Evolutionary conservation across 192 early-diverging fungal species (phyloP).

Genomic region (Entomortierella parvispora): DNA sequence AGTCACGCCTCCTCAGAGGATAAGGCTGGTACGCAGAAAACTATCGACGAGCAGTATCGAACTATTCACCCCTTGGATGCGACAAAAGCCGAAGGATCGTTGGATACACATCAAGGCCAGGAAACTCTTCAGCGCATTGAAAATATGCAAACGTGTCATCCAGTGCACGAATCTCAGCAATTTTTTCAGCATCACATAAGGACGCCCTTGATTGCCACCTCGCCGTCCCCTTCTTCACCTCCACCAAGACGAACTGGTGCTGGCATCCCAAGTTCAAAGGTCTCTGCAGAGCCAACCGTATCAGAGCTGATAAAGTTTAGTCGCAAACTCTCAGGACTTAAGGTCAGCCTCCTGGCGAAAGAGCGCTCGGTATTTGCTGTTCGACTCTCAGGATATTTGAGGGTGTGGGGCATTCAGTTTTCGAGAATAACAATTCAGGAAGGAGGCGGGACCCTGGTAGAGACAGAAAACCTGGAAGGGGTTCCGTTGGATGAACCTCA

Average conservation of each 20-base stretch:
- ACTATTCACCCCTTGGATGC: conserved; percentile 32
- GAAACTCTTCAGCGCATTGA: conserved; percentile 26
- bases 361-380: conserved; percentile 65
- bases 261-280: conserved; percentile 19
- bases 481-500: conserved; percentile 7
- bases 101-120: not conserved
- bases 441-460: not conserved
- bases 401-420: conserved; percentile 63
- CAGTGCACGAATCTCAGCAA: conserved; percentile 32
- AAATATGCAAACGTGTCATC: conserved; percentile 26
- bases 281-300: conserved; percentile 62
- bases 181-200: conserved; percentile 29
- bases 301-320: conserved; percentile 56
- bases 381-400: conserved; percentile 61
- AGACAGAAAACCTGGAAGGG: not conserved
- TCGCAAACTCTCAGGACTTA: conserved; percentile 53
- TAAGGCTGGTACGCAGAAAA: not conserved
- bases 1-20: conserved; percentile 21
- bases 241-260: conserved; percentile 26
- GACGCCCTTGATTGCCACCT: conserved; percentile 26
- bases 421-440: conserved; percentile 17
- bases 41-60: conserved; percentile 12
- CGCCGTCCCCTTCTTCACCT: conserved; percentile 28
- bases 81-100: conserved; percentile 17
- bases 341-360: conserved; percentile 57